Evolutionary conservation across 306 rosid genomes (phyloP), one percentile per base, ranked within the genome.

Genomic region (Oemleria cerasiformis): DNA sequence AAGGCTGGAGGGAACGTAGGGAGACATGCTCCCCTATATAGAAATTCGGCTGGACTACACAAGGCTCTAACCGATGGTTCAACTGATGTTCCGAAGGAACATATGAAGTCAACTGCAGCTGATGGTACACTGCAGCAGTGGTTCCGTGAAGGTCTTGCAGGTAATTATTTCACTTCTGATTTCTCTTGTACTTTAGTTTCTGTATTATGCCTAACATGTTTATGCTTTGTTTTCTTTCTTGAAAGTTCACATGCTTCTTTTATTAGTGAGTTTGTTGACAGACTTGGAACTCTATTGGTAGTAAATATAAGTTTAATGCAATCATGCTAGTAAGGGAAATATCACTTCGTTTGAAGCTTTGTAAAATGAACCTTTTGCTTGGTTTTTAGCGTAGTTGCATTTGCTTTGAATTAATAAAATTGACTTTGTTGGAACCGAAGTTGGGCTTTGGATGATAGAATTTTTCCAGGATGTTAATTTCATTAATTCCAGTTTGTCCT

Each of bases 131-230:
- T 89, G 74, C 97, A 89, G 60, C 97, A 91, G 86, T 92, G 97
- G 99, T 95, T 95, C 80, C 93, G 86, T n/a, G 99, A 95, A 85
- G 99, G 97, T 9, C 80, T 89, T 80, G 96, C 96, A 81, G 98
- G 98, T 92, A 79, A 82, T 67, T 43, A 17, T 34, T 53, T 4
- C 49, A 23, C 64, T 38, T 41, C 43, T 10, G 43, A 71, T 62
- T 63, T 73, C 47, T 50, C 49, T 12, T 42, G 25, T 67, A 5
- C 43, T 17, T 78, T 49, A 61, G 47, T n/a, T 21, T 58, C 2
- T 70, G 7, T 36, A 13, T 57, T 64, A 15, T 63, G n/a, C 23
- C 15, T 63, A 43, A 21, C 55, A 17, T 7, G 6, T 38, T 30
- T 34, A 56, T 44, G 47, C 7, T 43, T 7, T 47, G 23, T 38